phyloP scores from a whole-genome alignment of 2,329 filamentous ascomycete genomes.

The Nannizzia gypsea region DNA sequence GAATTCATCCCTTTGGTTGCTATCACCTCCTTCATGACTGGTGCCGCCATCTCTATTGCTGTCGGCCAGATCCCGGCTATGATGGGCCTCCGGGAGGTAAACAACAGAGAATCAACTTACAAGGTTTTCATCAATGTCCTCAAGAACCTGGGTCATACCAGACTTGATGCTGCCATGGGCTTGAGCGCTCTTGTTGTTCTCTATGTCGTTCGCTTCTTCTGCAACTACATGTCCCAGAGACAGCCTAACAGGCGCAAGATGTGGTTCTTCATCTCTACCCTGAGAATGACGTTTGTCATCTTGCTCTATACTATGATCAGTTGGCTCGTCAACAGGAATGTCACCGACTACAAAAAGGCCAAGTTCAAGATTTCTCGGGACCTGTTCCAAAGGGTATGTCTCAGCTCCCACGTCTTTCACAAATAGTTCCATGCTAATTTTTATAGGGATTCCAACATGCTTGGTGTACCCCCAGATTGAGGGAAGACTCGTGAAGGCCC shows the following conservation, averaged over 20 bases:
- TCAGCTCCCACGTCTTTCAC: background rate
- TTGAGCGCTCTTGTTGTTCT: conserved; percentile 47
- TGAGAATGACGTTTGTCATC: conserved; percentile 49
- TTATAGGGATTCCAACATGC: conserved; percentile 36
- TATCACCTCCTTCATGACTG: conserved; percentile 54
- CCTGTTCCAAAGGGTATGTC: conserved; percentile 41
- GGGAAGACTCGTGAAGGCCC: conserved; percentile 39
- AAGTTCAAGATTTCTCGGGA: conserved; percentile 49
- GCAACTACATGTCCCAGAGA: conserved; percentile 32
- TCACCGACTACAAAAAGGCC: conserved; percentile 27
- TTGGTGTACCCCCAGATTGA: conserved; percentile 33
- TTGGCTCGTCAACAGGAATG: conserved; percentile 48
- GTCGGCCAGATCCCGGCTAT: conserved; percentile 53
- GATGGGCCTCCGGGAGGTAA: conserved; percentile 43
- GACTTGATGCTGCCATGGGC: conserved; percentile 49
- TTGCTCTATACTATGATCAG: conserved; percentile 53
- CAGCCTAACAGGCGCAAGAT: conserved; percentile 48
- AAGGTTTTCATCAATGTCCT: conserved; percentile 50
- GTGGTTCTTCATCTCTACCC: conserved; percentile 49
- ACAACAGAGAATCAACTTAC: conserved; percentile 38
- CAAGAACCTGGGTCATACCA: conserved; percentile 43
- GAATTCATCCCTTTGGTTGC: conserved; percentile 56
- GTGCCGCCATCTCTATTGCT: conserved; percentile 53
- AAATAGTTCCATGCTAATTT: background rate
- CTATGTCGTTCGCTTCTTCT: conserved; percentile 45